phyloP scores from a whole-genome alignment of 2,329 filamentous ascomycete genomes.

The Arthrocladium fulminans region DNA sequence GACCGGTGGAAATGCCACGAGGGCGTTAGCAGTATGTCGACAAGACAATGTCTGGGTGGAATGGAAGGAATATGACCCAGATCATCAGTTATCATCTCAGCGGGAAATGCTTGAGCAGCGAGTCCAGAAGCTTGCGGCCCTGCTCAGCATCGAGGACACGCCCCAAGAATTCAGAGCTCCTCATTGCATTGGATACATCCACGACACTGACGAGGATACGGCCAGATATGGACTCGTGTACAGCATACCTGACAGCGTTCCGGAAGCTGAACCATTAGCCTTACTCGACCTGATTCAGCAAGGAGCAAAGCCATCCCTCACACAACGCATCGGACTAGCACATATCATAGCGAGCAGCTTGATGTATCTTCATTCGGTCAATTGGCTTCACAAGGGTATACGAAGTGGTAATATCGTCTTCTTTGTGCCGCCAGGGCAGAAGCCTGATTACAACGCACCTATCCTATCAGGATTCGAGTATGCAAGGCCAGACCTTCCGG shows the following conservation, averaged over 20 bases:
- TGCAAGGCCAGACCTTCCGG: constrained; percentile 41
- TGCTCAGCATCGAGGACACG: constrained; percentile 42
- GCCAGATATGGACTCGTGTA: constrained; percentile 45
- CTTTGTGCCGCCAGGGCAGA: constrained; percentile 28
- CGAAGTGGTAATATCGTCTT: constrained; percentile 48
- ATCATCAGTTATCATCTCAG: constrained; percentile 14
- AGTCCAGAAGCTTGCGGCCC: constrained; percentile 40
- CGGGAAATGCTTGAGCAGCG: constrained; percentile 3
- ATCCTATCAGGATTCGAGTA: constrained; percentile 49
- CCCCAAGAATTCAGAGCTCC: constrained; percentile 44
- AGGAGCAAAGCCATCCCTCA: constrained; percentile 39
- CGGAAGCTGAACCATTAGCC: constrained; percentile 41
- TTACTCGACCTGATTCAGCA: constrained; percentile 40
- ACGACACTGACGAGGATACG: constrained; percentile 33
- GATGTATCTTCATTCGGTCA: constrained; percentile 47
- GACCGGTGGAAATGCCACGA: background rate
- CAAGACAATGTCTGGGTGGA: constrained; percentile 7
- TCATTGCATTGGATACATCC: constrained; percentile 45
- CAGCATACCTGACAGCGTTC: constrained; percentile 21
- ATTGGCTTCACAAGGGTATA: constrained; percentile 53
- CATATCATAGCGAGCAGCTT: constrained; percentile 45
- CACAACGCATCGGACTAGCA: constrained; percentile 44
- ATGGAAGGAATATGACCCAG: constrained; percentile 21
- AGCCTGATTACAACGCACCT: constrained; percentile 22
- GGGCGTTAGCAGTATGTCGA: background rate